These are phyloP conservation scores for Cadophora malorum DNA, from an alignment of 2,329 filamentous ascomycete genomes.

Conservation along the genomic window DNA sequence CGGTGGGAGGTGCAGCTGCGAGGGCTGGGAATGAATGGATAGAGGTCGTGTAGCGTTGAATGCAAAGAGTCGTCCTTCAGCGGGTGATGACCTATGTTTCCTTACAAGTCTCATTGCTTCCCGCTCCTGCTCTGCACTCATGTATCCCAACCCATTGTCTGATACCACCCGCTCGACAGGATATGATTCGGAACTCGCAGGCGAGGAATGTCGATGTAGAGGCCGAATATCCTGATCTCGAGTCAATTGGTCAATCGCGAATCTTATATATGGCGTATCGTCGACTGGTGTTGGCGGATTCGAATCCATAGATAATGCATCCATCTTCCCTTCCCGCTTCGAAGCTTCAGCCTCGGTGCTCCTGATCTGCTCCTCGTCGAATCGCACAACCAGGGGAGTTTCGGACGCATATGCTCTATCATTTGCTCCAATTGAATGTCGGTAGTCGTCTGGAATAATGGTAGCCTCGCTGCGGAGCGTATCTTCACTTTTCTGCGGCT, in stretches of 20 bases:
- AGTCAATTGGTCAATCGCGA: conserved; percentile 87
- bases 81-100: conserved; percentile 47
- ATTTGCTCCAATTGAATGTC: conserved; percentile 36
- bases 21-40: conserved; percentile 31
- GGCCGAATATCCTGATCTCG: conserved; percentile 69
- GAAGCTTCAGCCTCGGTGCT: conserved; percentile 36
- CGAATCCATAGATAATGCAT: conserved; percentile 32
- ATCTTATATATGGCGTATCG: conserved; percentile 86
- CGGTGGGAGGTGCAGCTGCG: conserved; percentile 23
- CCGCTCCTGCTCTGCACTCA: conserved; percentile 37
- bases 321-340: conserved; percentile 33
- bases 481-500: conserved; percentile 23
- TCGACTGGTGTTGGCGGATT: conserved; percentile 75
- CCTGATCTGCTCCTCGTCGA: conserved; percentile 42
- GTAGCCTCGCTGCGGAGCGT: conserved; percentile 27
- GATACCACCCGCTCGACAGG: conserved; percentile 57
- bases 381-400: conserved; percentile 37
- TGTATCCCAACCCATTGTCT: conserved; percentile 50
- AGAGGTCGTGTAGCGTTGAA: conserved; percentile 43
- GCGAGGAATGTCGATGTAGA: conserved; percentile 57
- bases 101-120: conserved; percentile 45
- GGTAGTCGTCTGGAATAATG: conserved; percentile 26
- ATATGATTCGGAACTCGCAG: conserved; percentile 51
- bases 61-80: conserved; percentile 40
- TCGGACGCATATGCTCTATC: conserved; percentile 36